Percentiles rank a stretch among this genome's conserved stretches.
phyloP scores from a whole-genome alignment of 176 grass and related monocot genomes.

The Chrysopogon serrulatus region DNA sequence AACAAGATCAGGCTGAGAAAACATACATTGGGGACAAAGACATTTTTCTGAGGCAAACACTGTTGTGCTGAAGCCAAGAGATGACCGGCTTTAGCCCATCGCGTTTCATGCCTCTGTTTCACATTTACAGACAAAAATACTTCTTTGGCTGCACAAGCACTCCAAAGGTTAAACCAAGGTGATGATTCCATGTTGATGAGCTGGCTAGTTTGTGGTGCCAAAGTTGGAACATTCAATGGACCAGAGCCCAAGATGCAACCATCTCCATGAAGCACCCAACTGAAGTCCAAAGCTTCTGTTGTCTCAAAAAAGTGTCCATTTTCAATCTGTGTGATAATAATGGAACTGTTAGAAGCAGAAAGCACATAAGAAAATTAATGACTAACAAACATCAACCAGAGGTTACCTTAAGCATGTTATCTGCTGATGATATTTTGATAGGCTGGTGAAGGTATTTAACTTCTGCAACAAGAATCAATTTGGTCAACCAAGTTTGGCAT shows the following conservation, averaged over 20 bases:
- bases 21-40: constrained; percentile 56
- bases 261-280: constrained; percentile 78
- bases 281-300: constrained; percentile 71
- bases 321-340: constrained; percentile 59
- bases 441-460: constrained; percentile 96
- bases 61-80: constrained; percentile 81
- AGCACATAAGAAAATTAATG: neutral
- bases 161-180: constrained; percentile 65
- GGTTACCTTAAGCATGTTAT: constrained; percentile 69
- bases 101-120: constrained; percentile 57
- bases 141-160: constrained; percentile 44
- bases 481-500: constrained; percentile 17
- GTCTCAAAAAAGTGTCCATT: constrained; percentile 72
- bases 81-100: constrained; percentile 71
- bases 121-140: constrained; percentile 69
- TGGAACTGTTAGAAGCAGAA: neutral
- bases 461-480: constrained; percentile 56
- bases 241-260: constrained; percentile 64
- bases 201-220: constrained; percentile 61
- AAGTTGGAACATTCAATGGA: constrained; percentile 46
- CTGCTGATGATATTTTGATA: constrained; percentile 60
- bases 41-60: constrained; percentile 56
- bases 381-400: constrained; percentile 2
- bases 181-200: constrained; percentile 59
- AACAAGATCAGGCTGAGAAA: constrained; percentile 17